Conservation (phyloP, 2,329 filamentous ascomycete species). For the Trichophyton mentagrophytes region DNA sequence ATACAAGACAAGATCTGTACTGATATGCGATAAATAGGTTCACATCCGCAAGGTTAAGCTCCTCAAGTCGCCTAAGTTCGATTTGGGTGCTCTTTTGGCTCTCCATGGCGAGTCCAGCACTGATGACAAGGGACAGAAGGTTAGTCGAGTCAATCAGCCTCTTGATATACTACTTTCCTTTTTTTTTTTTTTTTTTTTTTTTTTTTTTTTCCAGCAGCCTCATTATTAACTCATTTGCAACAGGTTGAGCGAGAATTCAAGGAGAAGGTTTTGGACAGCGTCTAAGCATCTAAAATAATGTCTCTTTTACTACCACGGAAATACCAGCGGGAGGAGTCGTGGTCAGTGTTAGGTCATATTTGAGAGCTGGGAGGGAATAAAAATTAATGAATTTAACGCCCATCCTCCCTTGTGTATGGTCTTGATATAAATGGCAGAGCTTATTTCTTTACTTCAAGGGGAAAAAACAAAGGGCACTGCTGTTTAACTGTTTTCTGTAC, state of each 20-base stretch:
- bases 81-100: constrained; percentile 87
- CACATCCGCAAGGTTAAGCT: constrained; percentile 99
- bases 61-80: constrained; percentile 97
- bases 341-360: constrained; percentile 4
- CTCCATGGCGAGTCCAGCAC: constrained; percentile 95
- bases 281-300: constrained; percentile 44
- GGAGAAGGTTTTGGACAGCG: constrained; percentile 86
- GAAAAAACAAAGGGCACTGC: constrained; percentile 1
- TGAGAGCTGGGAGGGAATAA: not conserved
- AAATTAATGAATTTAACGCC: constrained; percentile 2
- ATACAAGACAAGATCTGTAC: not conserved
- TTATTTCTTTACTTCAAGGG: not conserved
- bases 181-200: too few species aligned
- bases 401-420: constrained; percentile 3
- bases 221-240: not conserved
- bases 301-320: constrained; percentile 4
- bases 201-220: not conserved
- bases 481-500: constrained; percentile 1
- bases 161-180: constrained; percentile 1
- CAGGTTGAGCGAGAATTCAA: constrained; percentile 84
- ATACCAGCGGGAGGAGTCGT: not conserved
- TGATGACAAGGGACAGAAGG: constrained; percentile 96
- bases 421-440: constrained; percentile 4
- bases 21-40: constrained; percentile 46
- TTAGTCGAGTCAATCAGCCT: constrained; percentile 26